Evolutionary conservation across 495 filamentous ascomycete genomes (phyloP).

Genomic region (Podospora tetraspora): DNA sequence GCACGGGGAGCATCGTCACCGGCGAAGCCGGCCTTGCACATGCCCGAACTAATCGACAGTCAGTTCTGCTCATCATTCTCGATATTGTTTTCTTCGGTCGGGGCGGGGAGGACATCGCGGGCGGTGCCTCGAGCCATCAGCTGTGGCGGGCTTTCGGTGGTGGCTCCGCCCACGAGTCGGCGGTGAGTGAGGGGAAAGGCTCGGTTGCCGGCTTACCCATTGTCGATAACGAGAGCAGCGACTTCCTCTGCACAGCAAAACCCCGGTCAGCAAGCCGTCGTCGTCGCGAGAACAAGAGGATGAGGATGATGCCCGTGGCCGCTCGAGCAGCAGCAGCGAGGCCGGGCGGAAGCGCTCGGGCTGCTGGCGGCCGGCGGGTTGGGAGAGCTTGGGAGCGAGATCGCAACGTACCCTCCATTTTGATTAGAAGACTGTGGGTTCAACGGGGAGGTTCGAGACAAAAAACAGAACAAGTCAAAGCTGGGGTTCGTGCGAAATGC

Average conservation of each 20-base stretch:
- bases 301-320: background rate
- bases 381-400: slow-evolving; percentile 14
- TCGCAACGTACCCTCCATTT: slow-evolving; percentile 47
- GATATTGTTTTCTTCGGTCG: slow-evolving; percentile 5
- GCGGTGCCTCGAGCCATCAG: slow-evolving; percentile 6
- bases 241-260: slow-evolving; percentile 79
- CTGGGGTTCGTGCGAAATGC: slow-evolving; percentile 42
- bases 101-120: slow-evolving; percentile 1
- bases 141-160: slow-evolving; percentile 23
- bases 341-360: background rate
- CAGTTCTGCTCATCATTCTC: slow-evolving; percentile 35
- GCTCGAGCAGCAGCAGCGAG: background rate
- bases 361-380: slow-evolving; percentile 1
- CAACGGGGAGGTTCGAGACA: slow-evolving; percentile 28
- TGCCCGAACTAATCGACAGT: slow-evolving; percentile 80
- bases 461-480: slow-evolving; percentile 29
- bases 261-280: slow-evolving; percentile 47
- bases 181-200: slow-evolving; percentile 15
- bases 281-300: slow-evolving; percentile 1
- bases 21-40: slow-evolving; percentile 99
- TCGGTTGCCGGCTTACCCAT: slow-evolving; percentile 74
- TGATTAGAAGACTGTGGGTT: slow-evolving; percentile 40
- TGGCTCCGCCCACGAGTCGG: slow-evolving; percentile 25
- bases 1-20: slow-evolving; percentile 99
- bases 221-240: slow-evolving; percentile 99